phyloP scores from a whole-genome alignment of 345 rosid species.

The Aquilaria malaccensis region DNA sequence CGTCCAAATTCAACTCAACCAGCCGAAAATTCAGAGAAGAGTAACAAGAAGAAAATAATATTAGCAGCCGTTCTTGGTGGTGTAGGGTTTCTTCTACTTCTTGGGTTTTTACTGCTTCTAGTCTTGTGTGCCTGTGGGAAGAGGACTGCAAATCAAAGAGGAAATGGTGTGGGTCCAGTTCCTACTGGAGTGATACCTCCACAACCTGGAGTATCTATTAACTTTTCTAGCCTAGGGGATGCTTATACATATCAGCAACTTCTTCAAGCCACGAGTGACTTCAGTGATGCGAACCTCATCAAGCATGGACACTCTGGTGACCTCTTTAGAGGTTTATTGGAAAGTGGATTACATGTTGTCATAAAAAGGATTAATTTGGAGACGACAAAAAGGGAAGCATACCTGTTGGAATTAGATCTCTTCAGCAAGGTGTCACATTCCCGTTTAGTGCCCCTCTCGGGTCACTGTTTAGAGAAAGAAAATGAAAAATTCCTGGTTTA shows the following conservation, averaged over 20 bases:
- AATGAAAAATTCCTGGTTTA: conserved; percentile 75
- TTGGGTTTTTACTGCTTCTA: conserved; percentile 34
- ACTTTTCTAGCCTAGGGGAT: conserved; percentile 66
- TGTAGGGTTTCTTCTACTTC: conserved; percentile 37
- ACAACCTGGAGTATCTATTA: conserved; percentile 39
- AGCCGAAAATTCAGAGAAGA: conserved; percentile 29
- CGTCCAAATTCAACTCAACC: conserved; percentile 48
- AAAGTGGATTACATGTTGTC: conserved; percentile 50
- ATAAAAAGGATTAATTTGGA: conserved; percentile 60
- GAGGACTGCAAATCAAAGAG: conserved; percentile 39
- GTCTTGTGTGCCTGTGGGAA: conserved; percentile 36
- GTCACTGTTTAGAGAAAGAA: conserved; percentile 82
- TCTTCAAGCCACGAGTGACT: conserved; percentile 61
- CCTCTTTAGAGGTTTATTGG: conserved; percentile 69
- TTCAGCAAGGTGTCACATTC: conserved; percentile 70
- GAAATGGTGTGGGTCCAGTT: conserved; percentile 45
- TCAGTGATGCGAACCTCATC: conserved; percentile 64
- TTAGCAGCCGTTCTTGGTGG: conserved; percentile 66
- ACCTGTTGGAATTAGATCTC: conserved; percentile 67
- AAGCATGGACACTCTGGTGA: conserved; percentile 93
- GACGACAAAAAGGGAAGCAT: conserved; percentile 49
- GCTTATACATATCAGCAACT: conserved; percentile 71
- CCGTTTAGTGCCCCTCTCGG: conserved; percentile 78
- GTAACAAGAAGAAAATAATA: conserved; percentile 39
- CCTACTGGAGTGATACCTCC: conserved; percentile 36